phyloP scores from a whole-genome alignment of 352 stramenopile genomes.

The Pythium brassicae region DNA sequence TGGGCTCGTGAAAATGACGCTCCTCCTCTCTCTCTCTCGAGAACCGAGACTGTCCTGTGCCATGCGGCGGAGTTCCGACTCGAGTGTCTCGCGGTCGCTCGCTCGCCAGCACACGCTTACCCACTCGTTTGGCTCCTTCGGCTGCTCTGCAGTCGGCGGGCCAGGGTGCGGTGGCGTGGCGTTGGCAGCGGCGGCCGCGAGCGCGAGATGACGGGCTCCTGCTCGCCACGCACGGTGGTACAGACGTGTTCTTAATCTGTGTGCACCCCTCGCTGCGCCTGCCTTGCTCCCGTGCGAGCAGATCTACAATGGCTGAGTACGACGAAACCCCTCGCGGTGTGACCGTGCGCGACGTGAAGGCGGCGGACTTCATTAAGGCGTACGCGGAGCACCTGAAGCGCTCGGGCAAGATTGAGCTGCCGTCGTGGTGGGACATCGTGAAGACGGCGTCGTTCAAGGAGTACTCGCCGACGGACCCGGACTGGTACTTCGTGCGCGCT shows the following conservation, averaged over 20 bases:
- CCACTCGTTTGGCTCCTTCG: too few species aligned
- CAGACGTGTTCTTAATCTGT: constrained; percentile 89
- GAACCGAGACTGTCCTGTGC: constrained; percentile 90
- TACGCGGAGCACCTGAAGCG: constrained; percentile 99
- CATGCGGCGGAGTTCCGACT: constrained; percentile 29
- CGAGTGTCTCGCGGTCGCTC: neutral
- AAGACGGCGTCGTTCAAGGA: constrained; percentile 99
- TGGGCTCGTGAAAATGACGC: constrained; percentile 41
- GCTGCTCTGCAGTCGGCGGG: too few species aligned
- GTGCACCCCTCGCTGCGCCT: constrained; percentile 5
- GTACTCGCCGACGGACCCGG: constrained; percentile 94
- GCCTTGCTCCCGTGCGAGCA: neutral
- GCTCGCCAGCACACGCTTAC: too few species aligned
- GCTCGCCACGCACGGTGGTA: constrained; percentile 71
- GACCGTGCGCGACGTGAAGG: constrained; percentile 96
- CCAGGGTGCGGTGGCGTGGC: too few species aligned
- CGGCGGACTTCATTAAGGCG: constrained; percentile 97
- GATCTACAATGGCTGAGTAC: constrained; percentile 78
- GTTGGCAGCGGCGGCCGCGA: too few species aligned
- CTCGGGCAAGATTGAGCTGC: constrained; percentile 98
- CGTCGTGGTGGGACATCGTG: constrained; percentile 96
- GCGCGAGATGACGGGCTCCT: constrained; percentile 22
- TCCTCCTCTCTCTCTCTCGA: constrained; percentile 66
- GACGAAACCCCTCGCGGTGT: constrained; percentile 86
- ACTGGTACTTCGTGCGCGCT: constrained; percentile 99